Base-by-base conservation (phyloP, 2,329 filamentous ascomycete species). In the Penicillium sumatraense region DNA sequence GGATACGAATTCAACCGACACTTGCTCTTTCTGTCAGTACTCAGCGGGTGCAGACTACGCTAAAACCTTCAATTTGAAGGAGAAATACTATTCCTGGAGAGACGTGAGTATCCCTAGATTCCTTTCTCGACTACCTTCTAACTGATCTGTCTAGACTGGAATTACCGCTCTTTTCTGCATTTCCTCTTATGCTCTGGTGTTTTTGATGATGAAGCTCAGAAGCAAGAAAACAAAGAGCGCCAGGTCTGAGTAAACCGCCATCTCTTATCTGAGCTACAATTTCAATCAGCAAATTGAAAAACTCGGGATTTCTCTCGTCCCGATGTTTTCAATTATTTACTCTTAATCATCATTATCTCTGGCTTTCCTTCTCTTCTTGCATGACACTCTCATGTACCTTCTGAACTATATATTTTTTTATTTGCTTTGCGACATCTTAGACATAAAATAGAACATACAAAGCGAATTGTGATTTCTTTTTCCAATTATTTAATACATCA, bases 201-300 rank as follows among this genome's bases (percentile, higher is more conserved):
- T 76, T 60, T 38, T 78, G 21, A 75, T 80, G 71, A 81, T 80
- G 78, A 81, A 80, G 65, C 59, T 80, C 41, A 67, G 79, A 54
- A 80, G 75, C 33, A 81, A 80, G 68, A 75, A 73, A 58, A 79
- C 74, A 14, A 80, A 80, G 69, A 79, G 70, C 41, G 77, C 77
- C 5, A 59, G 68, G 9, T 68, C 65, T 3, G 71, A 73, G 47
- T 72, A 51, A 57, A 35, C 8, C 11, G 13, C 10, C 14, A 5
- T 13, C 29, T 31, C 5, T 31, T n/a, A n/a, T n/a, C n/a, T n/a
- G n/a, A n/a, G n/a, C n/a, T n/a, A n/a, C 11, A 29, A 29, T 29
- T 14, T 33, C 31, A 33, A 5, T 33, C 14, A 38, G 35, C 35
- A 13, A n/a, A n/a, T n/a, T n/a, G n/a, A n/a, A n/a, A n/a, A n/a